Base-by-base conservation (phyloP, 2,329 filamentous ascomycete species). In the Aureobasidium mangrovei region DNA sequence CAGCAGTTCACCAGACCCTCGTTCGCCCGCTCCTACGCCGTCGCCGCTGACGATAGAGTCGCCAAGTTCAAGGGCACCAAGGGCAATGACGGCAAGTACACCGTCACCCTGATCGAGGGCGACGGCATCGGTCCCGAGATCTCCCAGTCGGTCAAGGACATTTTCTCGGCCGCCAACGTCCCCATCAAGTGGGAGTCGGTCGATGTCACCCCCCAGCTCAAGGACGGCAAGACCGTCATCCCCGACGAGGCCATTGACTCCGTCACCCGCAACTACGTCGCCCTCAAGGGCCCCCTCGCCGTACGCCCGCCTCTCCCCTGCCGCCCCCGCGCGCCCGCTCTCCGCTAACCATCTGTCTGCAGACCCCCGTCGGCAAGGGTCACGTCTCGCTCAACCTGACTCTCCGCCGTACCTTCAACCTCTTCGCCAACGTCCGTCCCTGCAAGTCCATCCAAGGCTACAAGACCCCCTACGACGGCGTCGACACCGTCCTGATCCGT, bases 101-200 rank as follows among this genome's bases (percentile, higher is more conserved):
- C 88, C 56, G 93, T 98, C 68, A 91, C 88, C 65, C 79, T 98
- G 75, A 98, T 98, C 63, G 94, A 98, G 81, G 93, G 94, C 75
- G 94, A 98, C 69, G 93, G 93, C 71, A 98, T 98, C 71, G 93
- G 93, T 59, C 93, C 93, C 61, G 91, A 98, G 77, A 98, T 98
- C 70, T 84, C 93, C 62, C 85, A 95, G 75, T 94, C 93, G 48
- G 91, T 98, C 69, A 98, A 97, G 83, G 88, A 96, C 73, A 98
- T 98, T 75, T 98, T 96, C 77, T 80, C 84, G 67, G 93, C 93
- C 65, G 93, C 93, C 66, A 88, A 94, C 73, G 91, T 86, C 58
- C 93, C 93, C 59, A 86, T 98, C 73, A 84, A 91, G 70, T 98
- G 93, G 93, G 94, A 98, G 74, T 85, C 91, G 59, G 86, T 96